phyloP scores from a whole-genome alignment of 1,284 basidiomycete genomes.

The Naganishia sp. region DNA sequence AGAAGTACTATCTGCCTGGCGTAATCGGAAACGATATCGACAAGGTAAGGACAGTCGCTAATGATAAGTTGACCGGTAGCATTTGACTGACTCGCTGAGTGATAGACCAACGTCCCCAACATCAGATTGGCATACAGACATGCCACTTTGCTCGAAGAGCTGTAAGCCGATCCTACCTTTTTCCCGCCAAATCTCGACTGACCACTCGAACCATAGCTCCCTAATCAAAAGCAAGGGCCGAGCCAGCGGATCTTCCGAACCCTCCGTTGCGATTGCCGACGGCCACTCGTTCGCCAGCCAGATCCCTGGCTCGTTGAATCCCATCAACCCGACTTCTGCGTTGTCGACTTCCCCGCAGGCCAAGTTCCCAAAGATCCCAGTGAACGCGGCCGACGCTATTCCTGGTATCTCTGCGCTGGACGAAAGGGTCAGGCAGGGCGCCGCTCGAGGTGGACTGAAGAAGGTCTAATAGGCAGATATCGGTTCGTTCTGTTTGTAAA shows the following conservation, averaged over 20 bases:
- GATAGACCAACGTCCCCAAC: slow-evolving; percentile 94
- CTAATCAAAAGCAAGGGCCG: slow-evolving; percentile 32
- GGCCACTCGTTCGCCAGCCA: slow-evolving; percentile 12
- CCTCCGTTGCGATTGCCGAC: slow-evolving; percentile 16
- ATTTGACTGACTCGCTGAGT: background rate
- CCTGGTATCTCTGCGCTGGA: slow-evolving; percentile 35
- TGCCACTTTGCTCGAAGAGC: slow-evolving; percentile 82
- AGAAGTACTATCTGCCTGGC: slow-evolving; percentile 85
- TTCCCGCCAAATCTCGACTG: background rate
- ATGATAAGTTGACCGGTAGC: too few relatives aligned
- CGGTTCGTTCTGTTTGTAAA: background rate
- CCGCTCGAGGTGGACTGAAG: slow-evolving; percentile 16
- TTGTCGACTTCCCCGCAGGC: slow-evolving; percentile 26
- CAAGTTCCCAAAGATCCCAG: slow-evolving; percentile 34
- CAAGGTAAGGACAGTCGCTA: slow-evolving; percentile 61
- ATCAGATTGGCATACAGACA: slow-evolving; percentile 85
- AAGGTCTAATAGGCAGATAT: slow-evolving; percentile 11
- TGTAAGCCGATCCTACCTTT: slow-evolving; percentile 49
- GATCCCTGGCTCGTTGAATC: slow-evolving; percentile 1
- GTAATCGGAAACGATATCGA: slow-evolving; percentile 87
- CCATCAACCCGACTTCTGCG: slow-evolving; percentile 28
- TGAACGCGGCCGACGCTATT: slow-evolving; percentile 27
- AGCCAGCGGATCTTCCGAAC: slow-evolving; percentile 1
- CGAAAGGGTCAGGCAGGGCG: slow-evolving; percentile 31
- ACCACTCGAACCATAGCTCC: slow-evolving; percentile 6